Evolutionary conservation across 306 rosid genomes (phyloP), one percentile per base, ranked within the genome.

Genomic region (Glycyrrhiza uralensis): DNA sequence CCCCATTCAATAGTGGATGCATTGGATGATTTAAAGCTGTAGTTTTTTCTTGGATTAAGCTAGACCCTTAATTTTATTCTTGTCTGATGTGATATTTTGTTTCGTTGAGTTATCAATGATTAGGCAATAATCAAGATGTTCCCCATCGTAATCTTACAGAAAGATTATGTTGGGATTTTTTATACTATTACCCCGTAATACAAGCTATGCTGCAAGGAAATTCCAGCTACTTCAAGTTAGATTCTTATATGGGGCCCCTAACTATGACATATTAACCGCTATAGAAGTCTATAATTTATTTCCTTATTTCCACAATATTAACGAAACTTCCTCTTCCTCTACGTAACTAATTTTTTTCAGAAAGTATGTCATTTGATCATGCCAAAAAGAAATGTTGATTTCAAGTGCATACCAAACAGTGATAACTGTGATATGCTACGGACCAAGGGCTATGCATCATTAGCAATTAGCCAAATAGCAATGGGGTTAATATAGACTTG

Each of bases 221-320:
- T 41, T 80, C 24, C 15, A 3, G 26, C 20, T 76, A 35, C 46
- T 54, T 64, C 45, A 30, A 36, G 65, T 47, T 39, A 41, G 77
- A 84, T 77, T 74, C 39, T n/a, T 7, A 44, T 7, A 44, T 64
- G 83, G 83, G 81, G 19, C 71, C 77, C 54, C 23, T 26, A 28
- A 68, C 2, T 11, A 47, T 39, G 86, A 88, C 86, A 56, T 45
- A 54, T 61, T 79, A 82, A 88, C 89, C 38, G 36, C 66, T 38
- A 42, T 4, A 49, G n/a, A 77, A 74, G 54, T 32, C 6, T 13
- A 19, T 11, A 3, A 6, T 4, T 49, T n/a, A n/a, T 13, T 30
- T 39, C 41, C 47, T 12, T 15, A 22, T 4, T 60, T 19, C 26
- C 67, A 56, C 56, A 30, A 28, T n/a, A n/a, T 7, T 46, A 12